Percentiles rank a stretch among this genome's conserved stretches.
Conservation (phyloP, 495 filamentous ascomycete species). For the Penicillium fimorum region DNA sequence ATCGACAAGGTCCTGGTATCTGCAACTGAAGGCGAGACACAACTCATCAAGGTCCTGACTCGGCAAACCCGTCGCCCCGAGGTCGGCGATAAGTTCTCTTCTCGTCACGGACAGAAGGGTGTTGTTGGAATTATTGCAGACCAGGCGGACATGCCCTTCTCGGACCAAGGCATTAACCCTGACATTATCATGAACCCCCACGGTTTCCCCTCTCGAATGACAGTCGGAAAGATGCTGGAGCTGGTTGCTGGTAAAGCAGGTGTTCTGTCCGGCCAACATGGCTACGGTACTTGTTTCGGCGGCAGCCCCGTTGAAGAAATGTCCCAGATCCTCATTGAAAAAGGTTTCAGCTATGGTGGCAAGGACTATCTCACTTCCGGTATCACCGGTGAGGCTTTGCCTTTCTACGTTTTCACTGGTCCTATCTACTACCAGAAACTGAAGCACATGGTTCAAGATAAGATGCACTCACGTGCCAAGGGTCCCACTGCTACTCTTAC, state of each 20-base stretch:
- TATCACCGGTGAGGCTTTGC: slow-evolving; percentile 89
- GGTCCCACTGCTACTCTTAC: slow-evolving; percentile 90
- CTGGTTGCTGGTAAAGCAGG: slow-evolving; percentile 93
- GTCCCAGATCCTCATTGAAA: slow-evolving; percentile 75
- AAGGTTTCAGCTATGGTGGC: slow-evolving; percentile 92
- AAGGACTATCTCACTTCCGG: slow-evolving; percentile 95
- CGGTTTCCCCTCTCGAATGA: slow-evolving; percentile 99
- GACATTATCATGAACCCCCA: slow-evolving; percentile 99
- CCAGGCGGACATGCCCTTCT: slow-evolving; percentile 96
- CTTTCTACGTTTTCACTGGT: slow-evolving; percentile 96
- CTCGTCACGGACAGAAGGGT: slow-evolving; percentile 96
- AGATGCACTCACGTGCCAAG: slow-evolving; percentile 94
- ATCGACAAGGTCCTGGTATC: slow-evolving; percentile 94
- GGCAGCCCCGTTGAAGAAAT: slow-evolving; percentile 89
- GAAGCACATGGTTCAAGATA: slow-evolving; percentile 99
- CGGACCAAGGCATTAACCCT: slow-evolving; percentile 81
- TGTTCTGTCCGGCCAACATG: slow-evolving; percentile 72
- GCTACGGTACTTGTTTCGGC: slow-evolving; percentile 94
- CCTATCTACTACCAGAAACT: slow-evolving; percentile 99
- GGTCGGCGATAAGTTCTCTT: slow-evolving; percentile 97
- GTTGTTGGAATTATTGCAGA: slow-evolving; percentile 94
- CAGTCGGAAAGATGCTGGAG: slow-evolving; percentile 96
- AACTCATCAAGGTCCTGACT: slow-evolving; percentile 86
- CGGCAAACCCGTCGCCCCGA: slow-evolving; percentile 92
- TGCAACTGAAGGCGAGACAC: slow-evolving; percentile 74